Conservation (phyloP, 192 early-diverging fungal species). For the Backusella parvicylindrica region DNA sequence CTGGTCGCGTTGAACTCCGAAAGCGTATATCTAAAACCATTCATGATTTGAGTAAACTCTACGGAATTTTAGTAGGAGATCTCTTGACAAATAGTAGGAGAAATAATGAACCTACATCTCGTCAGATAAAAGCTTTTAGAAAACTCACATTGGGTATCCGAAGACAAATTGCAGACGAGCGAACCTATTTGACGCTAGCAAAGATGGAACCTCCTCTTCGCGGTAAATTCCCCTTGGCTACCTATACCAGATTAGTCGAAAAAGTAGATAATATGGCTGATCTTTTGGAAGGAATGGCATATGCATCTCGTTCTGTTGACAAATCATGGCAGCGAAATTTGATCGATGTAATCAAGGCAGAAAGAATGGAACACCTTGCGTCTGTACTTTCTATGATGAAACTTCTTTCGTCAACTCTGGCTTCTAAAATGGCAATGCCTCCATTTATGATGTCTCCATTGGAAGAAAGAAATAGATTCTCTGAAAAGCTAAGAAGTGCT, state of each 20-base stretch:
- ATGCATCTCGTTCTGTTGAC: background rate
- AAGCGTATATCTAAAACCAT: constrained; percentile 33
- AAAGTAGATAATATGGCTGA: constrained; percentile 36
- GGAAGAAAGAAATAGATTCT: constrained; percentile 10
- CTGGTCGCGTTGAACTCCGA: constrained; percentile 36
- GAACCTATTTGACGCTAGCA: constrained; percentile 22
- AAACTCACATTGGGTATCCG: constrained; percentile 2
- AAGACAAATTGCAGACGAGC: constrained; percentile 32
- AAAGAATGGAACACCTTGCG: constrained; percentile 15
- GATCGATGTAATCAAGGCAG: background rate
- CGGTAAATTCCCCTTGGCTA: constrained; percentile 34
- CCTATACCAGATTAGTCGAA: constrained; percentile 23
- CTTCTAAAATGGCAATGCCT: constrained; percentile 28
- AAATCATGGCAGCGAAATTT: background rate
- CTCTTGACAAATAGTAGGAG: background rate
- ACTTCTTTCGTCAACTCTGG: constrained; percentile 21
- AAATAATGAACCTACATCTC: background rate
- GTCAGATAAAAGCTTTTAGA: constrained; percentile 9
- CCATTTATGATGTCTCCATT: constrained; percentile 24
- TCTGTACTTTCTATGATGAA: constrained; percentile 27
- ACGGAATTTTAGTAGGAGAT: constrained; percentile 16
- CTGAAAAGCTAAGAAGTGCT: background rate
- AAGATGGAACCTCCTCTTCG: constrained; percentile 36
- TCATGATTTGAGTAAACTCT: constrained; percentile 29
- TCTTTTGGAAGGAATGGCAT: constrained; percentile 29